A percentile compares a stretch with the other conserved stretches of the same genome.
These are phyloP conservation scores for Phellinidium pouzarii DNA, from an alignment of 1,284 basidiomycete genomes.

Conservation along the genomic window DNA sequence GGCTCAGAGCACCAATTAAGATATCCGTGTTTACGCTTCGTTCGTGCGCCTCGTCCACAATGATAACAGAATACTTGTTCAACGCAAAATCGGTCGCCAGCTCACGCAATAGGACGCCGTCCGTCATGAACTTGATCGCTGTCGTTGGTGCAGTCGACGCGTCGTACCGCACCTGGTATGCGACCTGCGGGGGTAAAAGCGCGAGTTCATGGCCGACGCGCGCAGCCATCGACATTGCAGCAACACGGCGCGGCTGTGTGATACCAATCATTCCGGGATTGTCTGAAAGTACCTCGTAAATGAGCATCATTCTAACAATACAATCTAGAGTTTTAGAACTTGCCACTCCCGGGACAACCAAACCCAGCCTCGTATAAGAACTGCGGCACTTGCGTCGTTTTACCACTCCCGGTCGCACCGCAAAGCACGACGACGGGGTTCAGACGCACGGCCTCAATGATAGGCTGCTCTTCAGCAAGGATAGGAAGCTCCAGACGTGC, in stretches of 20 bases:
- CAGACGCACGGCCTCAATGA: slow-evolving; percentile 87
- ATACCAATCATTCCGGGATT: slow-evolving; percentile 98
- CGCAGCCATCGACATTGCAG: slow-evolving; percentile 91
- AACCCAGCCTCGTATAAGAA: slow-evolving; percentile 94
- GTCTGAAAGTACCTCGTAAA: slow-evolving; percentile 41
- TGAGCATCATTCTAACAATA: neutral
- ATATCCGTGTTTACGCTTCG: slow-evolving; percentile 98
- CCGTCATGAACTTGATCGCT: slow-evolving; percentile 99
- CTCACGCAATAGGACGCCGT: slow-evolving; percentile 93
- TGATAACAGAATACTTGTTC: slow-evolving; percentile 86
- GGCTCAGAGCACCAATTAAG: slow-evolving; percentile 90
- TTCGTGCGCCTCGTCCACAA: slow-evolving; percentile 98
- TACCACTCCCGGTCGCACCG: slow-evolving; percentile 93
- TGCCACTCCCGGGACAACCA: slow-evolving; percentile 75
- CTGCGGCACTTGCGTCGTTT: slow-evolving; percentile 98
- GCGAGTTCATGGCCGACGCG: slow-evolving; percentile 89
- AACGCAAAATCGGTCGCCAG: slow-evolving; percentile 88
- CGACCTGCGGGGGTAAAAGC: slow-evolving; percentile 73
- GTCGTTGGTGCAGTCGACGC: slow-evolving; percentile 87
- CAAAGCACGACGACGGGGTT: slow-evolving; percentile 75
- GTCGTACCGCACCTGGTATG: slow-evolving; percentile 97
- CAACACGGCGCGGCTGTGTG: slow-evolving; percentile 96
- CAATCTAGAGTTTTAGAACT: slow-evolving; percentile 9
- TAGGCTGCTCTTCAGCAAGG: slow-evolving; percentile 87
- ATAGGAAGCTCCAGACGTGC: slow-evolving; percentile 82